phyloP scores from a whole-genome alignment of 441 rosid species.

The Erodium chrysanthum region DNA sequence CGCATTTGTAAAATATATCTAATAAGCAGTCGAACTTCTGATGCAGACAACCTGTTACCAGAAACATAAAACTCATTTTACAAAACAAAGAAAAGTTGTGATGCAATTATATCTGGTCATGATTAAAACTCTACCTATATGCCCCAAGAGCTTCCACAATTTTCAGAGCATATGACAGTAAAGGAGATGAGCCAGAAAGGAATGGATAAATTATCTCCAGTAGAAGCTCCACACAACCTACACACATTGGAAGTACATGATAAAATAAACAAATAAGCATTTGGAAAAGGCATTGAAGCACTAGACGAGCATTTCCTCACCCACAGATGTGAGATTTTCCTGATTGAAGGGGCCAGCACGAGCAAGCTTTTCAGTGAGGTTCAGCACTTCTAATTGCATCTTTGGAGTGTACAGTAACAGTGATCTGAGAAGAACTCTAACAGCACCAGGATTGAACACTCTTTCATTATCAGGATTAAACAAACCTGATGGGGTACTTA shows the following conservation, averaged over 20 bases:
- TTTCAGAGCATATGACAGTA: conserved; percentile 78
- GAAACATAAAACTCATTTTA: conserved; percentile 24
- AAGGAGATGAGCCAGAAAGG: conserved; percentile 74
- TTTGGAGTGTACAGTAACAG: conserved; percentile 90
- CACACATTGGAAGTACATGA: conserved; percentile 16
- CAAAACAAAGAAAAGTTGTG: conserved; percentile 15
- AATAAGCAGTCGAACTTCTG: conserved; percentile 78
- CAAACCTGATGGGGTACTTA: conserved; percentile 52
- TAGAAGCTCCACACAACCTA: conserved; percentile 95
- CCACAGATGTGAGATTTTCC: conserved; percentile 91
- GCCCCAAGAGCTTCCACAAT: conserved; percentile 98
- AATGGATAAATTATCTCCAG: conserved; percentile 89
- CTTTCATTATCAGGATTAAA: conserved; percentile 74
- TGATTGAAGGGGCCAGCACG: conserved; percentile 87
- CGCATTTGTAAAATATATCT: conserved; percentile 85
- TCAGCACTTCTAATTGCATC: conserved; percentile 84
- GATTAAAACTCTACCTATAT: conserved; percentile 53
- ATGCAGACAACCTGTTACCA: conserved; percentile 80
- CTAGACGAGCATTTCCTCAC: conserved; percentile 38
- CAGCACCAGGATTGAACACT: conserved; percentile 83
- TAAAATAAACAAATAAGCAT: conserved; percentile 20
- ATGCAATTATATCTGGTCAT: conserved; percentile 14
- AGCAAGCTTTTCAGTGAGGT: conserved; percentile 76
- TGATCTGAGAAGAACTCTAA: conserved; percentile 80
- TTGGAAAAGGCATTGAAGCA: conserved; percentile 1